A percentile compares a stretch with the other conserved stretches of the same genome.
These are phyloP conservation scores for Candida succiphila DNA, from an alignment of 805 yeast genomes.

Conservation along the genomic window DNA sequence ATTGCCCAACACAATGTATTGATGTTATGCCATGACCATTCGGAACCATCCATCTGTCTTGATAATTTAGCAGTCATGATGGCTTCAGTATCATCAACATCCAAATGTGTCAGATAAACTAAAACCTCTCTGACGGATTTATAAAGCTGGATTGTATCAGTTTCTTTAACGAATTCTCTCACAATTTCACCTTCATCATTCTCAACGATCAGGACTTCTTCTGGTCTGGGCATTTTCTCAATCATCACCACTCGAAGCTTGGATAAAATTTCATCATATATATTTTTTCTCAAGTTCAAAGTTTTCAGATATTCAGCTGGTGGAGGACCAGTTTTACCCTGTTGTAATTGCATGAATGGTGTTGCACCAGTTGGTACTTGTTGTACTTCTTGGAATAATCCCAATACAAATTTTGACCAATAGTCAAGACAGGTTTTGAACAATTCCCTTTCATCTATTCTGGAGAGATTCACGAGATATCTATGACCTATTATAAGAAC, in stretches of 20 bases:
- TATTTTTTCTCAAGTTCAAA: conserved; percentile 78
- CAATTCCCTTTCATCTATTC: conserved; percentile 90
- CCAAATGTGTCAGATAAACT: conserved; percentile 91
- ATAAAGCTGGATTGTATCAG: conserved; percentile 92
- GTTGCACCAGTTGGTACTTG: conserved; percentile 57
- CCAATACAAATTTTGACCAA: conserved; percentile 82
- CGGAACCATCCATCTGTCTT: conserved; percentile 88
- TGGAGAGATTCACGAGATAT: conserved; percentile 75
- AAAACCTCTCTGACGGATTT: conserved; percentile 93
- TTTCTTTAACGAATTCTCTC: conserved; percentile 91
- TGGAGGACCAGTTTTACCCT: conserved; percentile 62
- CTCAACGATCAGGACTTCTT: conserved; percentile 93
- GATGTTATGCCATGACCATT: conserved; percentile 99
- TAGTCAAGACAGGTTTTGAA: conserved; percentile 94
- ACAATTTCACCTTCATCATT: conserved; percentile 99
- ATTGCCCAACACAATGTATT: conserved; percentile 99
- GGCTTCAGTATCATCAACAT: conserved; percentile 86
- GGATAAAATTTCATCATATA: conserved; percentile 69
- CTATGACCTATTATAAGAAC: conserved; percentile 64
- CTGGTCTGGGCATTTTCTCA: conserved; percentile 97
- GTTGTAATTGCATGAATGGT: conserved; percentile 65
- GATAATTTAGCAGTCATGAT: conserved; percentile 90
- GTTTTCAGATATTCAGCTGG: conserved; percentile 72
- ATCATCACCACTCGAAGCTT: conserved; percentile 86
- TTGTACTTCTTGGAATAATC: conserved; percentile 79